Evolutionary conservation across 108 stramenopile species (phyloP), one percentile per base, ranked within the genome.

Genomic region (Cylindrotheca closterium): DNA sequence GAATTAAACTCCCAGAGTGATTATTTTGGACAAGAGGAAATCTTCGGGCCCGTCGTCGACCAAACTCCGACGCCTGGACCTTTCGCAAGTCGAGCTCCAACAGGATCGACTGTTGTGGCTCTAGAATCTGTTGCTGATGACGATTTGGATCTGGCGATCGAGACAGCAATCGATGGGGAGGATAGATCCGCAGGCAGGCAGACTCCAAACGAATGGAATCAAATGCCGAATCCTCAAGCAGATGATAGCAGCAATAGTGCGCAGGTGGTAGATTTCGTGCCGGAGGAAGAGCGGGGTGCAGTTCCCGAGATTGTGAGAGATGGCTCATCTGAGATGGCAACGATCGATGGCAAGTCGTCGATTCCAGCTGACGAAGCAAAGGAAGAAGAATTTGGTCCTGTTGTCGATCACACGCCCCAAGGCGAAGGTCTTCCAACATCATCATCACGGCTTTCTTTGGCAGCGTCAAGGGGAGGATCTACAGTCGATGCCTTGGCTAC

Each of bases 31-130:
- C 70, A 78, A 26, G 81, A 78, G 42, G 76, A 73, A 27, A n/a
- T 71, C 37, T 82, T 76, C 60, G 77, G 76, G 24, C 76, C 68
- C 45, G 81, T 82, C 15, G 81, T 82, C 28, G 81, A 82, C 34
- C 51, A 49, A 24, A 74, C 69, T 7, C 79, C 79, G 1, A 46
- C 17, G 32, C 42, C 49, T 52, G 24, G 57, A 37, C 34, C 24
- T 5, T 53, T 24, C 21, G 55, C 47, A 26, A 47, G 33, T 22
- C 33, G 46, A 1, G 42, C 76, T 17, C 33, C 54, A 24, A 71
- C 75, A n/a, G 81, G 68, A 7, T 82, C 81, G 5, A 82, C 75
- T 4, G 55, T 78, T 22, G 81, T 73, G 15, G 73, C 68, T 23
- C 47, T 74, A 17, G 52, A 61, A 17, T 81, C 81, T 2, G 68